Conservation (phyloP, 2,329 filamentous ascomycete species). For the Penicillium sp. region DNA sequence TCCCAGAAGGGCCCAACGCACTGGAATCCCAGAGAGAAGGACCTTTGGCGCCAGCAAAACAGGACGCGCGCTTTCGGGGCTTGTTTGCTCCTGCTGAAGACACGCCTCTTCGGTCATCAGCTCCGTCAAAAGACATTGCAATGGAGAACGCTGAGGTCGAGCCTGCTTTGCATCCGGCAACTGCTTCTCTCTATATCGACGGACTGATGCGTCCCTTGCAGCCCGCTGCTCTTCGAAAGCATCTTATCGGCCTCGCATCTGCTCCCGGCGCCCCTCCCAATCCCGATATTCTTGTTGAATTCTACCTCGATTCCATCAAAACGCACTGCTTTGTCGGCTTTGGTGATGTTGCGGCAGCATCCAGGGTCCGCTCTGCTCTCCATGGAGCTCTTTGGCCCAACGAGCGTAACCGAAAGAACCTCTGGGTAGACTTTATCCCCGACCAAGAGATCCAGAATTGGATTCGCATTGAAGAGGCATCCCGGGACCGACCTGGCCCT, state of each 20-base stretch:
- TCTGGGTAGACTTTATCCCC: constrained; percentile 89
- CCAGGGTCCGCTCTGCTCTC: constrained; percentile 69
- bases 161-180: constrained; percentile 68
- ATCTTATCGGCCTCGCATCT: constrained; percentile 68
- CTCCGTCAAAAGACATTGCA: constrained; percentile 25
- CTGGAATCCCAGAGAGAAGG: constrained; percentile 14
- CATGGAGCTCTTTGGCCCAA: constrained; percentile 83
- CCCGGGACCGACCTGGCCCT: constrained; percentile 41
- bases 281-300: constrained; percentile 59
- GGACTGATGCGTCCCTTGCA: constrained; percentile 87
- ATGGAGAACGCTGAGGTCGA: constrained; percentile 43
- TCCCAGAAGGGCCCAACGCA: constrained; percentile 23
- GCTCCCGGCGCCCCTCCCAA: constrained; percentile 53
- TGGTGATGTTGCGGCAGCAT: constrained; percentile 65
- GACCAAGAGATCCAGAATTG: constrained; percentile 68
- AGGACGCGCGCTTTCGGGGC: constrained; percentile 50
- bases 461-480: constrained; percentile 66
- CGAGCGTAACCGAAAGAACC: constrained; percentile 75
- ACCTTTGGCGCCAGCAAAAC: constrained; percentile 25
- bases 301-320: constrained; percentile 79
- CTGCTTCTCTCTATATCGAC: constrained; percentile 79
- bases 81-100: constrained; percentile 41
- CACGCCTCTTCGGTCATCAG: constrained; percentile 25
- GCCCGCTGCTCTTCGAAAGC: constrained; percentile 61
- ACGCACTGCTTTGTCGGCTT: constrained; percentile 85